phyloP scores from a whole-genome alignment of 129 eudicot genomes.

The Kitagawia praeruptora region DNA sequence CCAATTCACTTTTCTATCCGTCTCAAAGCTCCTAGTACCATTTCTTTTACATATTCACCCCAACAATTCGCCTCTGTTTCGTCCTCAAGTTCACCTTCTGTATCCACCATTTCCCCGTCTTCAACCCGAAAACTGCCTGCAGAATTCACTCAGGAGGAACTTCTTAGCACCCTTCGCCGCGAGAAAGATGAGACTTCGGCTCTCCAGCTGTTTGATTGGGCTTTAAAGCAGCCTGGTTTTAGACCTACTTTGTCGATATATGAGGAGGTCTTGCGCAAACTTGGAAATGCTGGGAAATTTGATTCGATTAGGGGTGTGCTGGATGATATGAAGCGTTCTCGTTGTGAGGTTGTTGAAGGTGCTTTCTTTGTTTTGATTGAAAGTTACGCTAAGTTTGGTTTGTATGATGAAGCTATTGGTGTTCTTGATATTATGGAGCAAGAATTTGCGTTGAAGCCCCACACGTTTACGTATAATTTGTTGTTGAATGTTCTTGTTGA shows the following conservation, averaged over 20 bases:
- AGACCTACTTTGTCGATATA: constrained; percentile 44
- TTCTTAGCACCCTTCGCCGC: constrained; percentile 43
- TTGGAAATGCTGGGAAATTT: constrained; percentile 56
- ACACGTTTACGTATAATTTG: constrained; percentile 48
- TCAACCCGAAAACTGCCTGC: constrained; percentile 20
- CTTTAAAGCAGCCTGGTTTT: constrained; percentile 60
- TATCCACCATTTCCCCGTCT: constrained; percentile 21
- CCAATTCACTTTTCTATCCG: constrained; percentile 14
- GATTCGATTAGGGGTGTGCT: constrained; percentile 45
- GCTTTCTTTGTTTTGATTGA: constrained; percentile 66
- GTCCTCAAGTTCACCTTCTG: constrained; percentile 26
- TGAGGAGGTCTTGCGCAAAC: constrained; percentile 66
- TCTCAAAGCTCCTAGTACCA: constrained; percentile 22
- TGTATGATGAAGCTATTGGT: constrained; percentile 73
- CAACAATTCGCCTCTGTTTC: constrained; percentile 23
- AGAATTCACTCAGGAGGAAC: constrained; percentile 46
- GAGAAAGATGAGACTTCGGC: constrained; percentile 53
- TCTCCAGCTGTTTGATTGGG: constrained; percentile 61
- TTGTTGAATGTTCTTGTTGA: constrained; percentile 91
- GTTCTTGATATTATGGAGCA: constrained; percentile 70
- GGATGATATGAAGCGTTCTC: constrained; percentile 56
- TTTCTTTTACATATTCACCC: constrained; percentile 23
- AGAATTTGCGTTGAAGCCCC: constrained; percentile 57
- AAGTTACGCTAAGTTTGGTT: constrained; percentile 38
- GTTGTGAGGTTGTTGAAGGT: constrained; percentile 44